A percentile compares a stretch with the other conserved stretches of the same genome.
Evolutionary conservation across 2,329 filamentous ascomycete species (phyloP).

Genomic region (Nemania serpens): DNA sequence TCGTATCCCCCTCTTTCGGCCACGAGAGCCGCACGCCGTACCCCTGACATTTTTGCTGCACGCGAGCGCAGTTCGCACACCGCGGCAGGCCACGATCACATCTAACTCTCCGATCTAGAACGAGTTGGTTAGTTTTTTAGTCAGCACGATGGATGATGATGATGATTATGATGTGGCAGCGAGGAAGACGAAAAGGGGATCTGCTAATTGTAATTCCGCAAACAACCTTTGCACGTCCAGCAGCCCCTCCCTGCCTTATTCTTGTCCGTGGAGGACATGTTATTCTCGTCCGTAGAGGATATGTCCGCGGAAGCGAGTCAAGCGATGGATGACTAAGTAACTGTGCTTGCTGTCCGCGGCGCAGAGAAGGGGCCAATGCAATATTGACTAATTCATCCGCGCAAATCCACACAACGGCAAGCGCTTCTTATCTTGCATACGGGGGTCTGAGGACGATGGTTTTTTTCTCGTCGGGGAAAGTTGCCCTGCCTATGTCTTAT

Average conservation of each 20-base stretch:
- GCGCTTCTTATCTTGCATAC: not conserved
- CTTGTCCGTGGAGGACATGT: slow-evolving; percentile 11
- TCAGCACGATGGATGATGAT: not conserved
- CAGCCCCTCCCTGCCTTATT: slow-evolving; percentile 19
- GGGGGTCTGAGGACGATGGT: not conserved
- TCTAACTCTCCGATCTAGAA: slow-evolving; percentile 20
- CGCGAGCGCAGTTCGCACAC: slow-evolving; percentile 23
- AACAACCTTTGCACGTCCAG: slow-evolving; percentile 29
- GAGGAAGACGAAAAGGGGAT: not conserved
- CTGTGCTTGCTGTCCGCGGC: too few species aligned
- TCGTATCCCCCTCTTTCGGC: slow-evolving; percentile 23
- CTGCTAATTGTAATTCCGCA: too few species aligned
- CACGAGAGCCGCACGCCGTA: slow-evolving; percentile 26
- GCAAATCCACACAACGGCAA: not conserved
- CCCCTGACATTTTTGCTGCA: slow-evolving; percentile 17
- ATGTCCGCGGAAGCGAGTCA: too few species aligned
- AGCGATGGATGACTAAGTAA: too few species aligned
- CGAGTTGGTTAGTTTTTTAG: not conserved
- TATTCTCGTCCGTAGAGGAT: not conserved
- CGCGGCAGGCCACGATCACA: slow-evolving; percentile 21
- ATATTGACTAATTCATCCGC: not conserved
- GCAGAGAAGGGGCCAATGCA: not conserved
- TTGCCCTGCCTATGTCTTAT: slow-evolving; percentile 8
- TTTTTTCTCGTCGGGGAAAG: slow-evolving; percentile 15
- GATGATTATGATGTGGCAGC: not conserved